phyloP scores from a whole-genome alignment of 2,329 filamentous ascomycete species.

The Fusarium penzigii region DNA sequence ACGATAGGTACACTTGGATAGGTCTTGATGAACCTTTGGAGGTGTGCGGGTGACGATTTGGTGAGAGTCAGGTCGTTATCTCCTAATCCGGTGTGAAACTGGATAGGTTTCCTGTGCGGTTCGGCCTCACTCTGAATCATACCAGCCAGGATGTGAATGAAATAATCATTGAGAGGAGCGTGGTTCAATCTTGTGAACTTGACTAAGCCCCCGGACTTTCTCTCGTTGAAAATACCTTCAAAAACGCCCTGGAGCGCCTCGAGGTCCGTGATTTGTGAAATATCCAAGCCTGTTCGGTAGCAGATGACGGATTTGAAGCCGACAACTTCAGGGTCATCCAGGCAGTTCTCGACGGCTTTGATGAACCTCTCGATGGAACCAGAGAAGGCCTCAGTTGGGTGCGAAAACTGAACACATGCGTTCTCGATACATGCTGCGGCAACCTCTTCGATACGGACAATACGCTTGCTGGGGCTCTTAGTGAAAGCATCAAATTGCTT shows the following conservation, averaged over 20 bases:
- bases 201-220: slow-evolving; percentile 10
- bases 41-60: slow-evolving; percentile 70
- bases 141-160: slow-evolving; percentile 65
- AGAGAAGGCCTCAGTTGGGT: slow-evolving; percentile 27
- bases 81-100: slow-evolving; percentile 82
- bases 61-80: slow-evolving; percentile 75
- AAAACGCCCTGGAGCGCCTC: slow-evolving; percentile 43
- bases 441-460: slow-evolving; percentile 75
- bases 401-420: slow-evolving; percentile 36
- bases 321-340: slow-evolving; percentile 67
- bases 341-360: slow-evolving; percentile 51
- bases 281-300: slow-evolving; percentile 72
- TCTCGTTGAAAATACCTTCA: slow-evolving; percentile 1
- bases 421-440: slow-evolving; percentile 63
- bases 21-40: slow-evolving; percentile 71
- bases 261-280: slow-evolving; percentile 48
- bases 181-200: slow-evolving; percentile 59
- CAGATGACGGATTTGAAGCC: slow-evolving; percentile 85
- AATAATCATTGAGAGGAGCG: slow-evolving; percentile 66
- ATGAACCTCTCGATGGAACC: slow-evolving; percentile 41
- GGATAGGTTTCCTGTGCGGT: slow-evolving; percentile 67
- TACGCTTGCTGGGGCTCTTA: slow-evolving; percentile 64
- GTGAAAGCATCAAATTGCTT: slow-evolving; percentile 68
- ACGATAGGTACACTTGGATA: slow-evolving; percentile 74
- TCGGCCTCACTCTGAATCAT: slow-evolving; percentile 51